phyloP scores from a whole-genome alignment of 2,329 filamentous ascomycete species.

The Chaetomium strumarium region DNA sequence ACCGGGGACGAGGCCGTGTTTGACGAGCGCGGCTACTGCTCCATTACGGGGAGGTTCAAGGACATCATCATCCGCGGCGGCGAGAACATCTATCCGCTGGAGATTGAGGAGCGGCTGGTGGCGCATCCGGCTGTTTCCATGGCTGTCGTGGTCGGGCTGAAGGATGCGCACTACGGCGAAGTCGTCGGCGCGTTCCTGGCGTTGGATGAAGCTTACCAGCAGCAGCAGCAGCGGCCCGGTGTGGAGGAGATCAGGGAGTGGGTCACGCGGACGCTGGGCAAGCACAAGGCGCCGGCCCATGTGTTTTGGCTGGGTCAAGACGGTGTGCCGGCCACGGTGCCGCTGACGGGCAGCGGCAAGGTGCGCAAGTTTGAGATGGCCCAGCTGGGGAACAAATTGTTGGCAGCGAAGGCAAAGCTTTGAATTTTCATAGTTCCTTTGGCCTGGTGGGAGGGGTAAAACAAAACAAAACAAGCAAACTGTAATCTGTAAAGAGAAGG shows the following conservation, averaged over 20 bases:
- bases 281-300: constrained; percentile 64
- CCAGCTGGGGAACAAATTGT: constrained; percentile 47
- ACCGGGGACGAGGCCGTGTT: constrained; percentile 66
- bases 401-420: constrained; percentile 44
- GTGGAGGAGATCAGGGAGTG: constrained; percentile 55
- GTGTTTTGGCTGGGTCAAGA: constrained; percentile 70
- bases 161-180: constrained; percentile 66
- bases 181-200: constrained; percentile 62
- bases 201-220: constrained; percentile 29
- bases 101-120: constrained; percentile 68
- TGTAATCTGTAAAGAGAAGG: too few relatives aligned
- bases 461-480: too few relatives aligned
- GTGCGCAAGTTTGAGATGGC: constrained; percentile 63
- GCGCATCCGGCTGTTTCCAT: constrained; percentile 55
- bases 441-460: too few relatives aligned
- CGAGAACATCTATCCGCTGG: constrained; percentile 68
- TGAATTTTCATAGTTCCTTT: too few relatives aligned
- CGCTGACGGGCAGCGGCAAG: constrained; percentile 67
- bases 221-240: constrained; percentile 32
- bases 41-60: constrained; percentile 70
- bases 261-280: constrained; percentile 55
- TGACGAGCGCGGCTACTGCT: constrained; percentile 63
- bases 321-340: constrained; percentile 49
- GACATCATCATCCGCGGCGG: constrained; percentile 74
- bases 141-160: constrained; percentile 66